Conservation (phyloP, 1,139 yeast species). For the Zygotorulaspora mrakii region DNA sequence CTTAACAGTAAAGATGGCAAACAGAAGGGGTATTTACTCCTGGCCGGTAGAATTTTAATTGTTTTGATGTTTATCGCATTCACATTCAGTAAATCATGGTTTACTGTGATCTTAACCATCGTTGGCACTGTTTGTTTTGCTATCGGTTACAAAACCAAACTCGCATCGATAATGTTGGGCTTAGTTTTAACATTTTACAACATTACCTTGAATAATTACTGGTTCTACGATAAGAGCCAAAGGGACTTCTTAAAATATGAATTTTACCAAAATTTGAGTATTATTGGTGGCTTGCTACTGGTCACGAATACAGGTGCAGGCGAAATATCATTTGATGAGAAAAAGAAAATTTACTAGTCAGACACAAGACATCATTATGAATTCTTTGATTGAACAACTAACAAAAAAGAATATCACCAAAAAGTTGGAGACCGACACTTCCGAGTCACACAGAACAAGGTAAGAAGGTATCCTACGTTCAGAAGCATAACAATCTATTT, state of each 20-base stretch:
- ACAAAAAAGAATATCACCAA: too few relatives aligned
- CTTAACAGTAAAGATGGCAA: constrained; percentile 72
- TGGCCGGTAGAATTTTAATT: constrained; percentile 85
- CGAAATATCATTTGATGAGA: constrained; percentile 86
- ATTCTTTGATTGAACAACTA: neutral
- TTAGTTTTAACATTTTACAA: constrained; percentile 72
- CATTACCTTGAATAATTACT: constrained; percentile 78
- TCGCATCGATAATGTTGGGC: constrained; percentile 79
- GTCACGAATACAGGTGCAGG: constrained; percentile 98
- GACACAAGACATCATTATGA: constrained; percentile 13
- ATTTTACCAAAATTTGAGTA: constrained; percentile 89
- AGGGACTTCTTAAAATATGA: constrained; percentile 91
- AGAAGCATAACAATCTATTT: too few relatives aligned
- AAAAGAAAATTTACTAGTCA: constrained; percentile 91
- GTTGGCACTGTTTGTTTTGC: constrained; percentile 78
- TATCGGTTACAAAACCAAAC: constrained; percentile 89
- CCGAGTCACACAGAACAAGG: too few relatives aligned
- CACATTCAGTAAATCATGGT: constrained; percentile 72
- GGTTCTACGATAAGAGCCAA: constrained; percentile 68
- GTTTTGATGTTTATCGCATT: constrained; percentile 84
- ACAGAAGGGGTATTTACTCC: constrained; percentile 75
- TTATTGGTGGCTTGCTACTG: constrained; percentile 87
- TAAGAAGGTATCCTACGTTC: too few relatives aligned
- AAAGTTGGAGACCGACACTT: too few relatives aligned
- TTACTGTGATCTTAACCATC: constrained; percentile 60